A percentile compares a stretch with the other conserved stretches of the same genome.
These are phyloP conservation scores for Rhizopus delemar DNA, from an alignment of 371 early-diverging fungal species.

Conservation along the genomic window DNA sequence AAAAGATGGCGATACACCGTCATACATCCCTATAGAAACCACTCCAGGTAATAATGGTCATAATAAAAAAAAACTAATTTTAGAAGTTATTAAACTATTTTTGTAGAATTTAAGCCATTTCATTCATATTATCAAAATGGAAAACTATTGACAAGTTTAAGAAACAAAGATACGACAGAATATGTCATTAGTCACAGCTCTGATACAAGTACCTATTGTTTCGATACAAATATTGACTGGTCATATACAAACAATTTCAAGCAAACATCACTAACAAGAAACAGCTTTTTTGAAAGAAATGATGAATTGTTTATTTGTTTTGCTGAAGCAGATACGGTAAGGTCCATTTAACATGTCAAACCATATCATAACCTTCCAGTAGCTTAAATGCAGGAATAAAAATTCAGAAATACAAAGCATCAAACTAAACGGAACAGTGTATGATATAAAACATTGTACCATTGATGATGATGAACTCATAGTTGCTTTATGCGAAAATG, in stretches of 20 bases:
- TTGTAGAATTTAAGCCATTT: background rate
- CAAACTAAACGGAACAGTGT: background rate
- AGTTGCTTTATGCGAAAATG: background rate
- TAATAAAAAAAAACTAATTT: background rate
- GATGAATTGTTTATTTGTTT: conserved; percentile 10
- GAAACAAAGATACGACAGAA: conserved; percentile 2
- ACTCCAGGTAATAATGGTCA: background rate
- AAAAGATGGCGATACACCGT: background rate
- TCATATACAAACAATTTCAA: background rate
- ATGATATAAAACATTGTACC: conserved; percentile 6
- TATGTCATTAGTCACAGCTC: background rate
- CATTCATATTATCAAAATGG: conserved; percentile 3
- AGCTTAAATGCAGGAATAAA: conserved; percentile 5
- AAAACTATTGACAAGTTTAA: conserved; percentile 7
- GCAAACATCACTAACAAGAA: conserved; percentile 3
- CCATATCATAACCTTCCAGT: background rate
- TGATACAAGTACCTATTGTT: background rate
- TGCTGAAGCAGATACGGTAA: conserved; percentile 13
- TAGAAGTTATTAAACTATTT: background rate
- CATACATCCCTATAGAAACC: conserved; percentile 1
- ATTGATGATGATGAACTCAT: background rate
- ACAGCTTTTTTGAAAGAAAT: conserved; percentile 12
- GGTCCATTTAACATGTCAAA: background rate
- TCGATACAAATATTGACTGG: conserved; percentile 2
- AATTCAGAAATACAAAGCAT: conserved; percentile 3